Percentiles rank a stretch among this genome's conserved stretches.
Evolutionary conservation across 2,329 filamentous ascomycete species (phyloP).

Genomic region (Knoxdaviesia capensis): DNA sequence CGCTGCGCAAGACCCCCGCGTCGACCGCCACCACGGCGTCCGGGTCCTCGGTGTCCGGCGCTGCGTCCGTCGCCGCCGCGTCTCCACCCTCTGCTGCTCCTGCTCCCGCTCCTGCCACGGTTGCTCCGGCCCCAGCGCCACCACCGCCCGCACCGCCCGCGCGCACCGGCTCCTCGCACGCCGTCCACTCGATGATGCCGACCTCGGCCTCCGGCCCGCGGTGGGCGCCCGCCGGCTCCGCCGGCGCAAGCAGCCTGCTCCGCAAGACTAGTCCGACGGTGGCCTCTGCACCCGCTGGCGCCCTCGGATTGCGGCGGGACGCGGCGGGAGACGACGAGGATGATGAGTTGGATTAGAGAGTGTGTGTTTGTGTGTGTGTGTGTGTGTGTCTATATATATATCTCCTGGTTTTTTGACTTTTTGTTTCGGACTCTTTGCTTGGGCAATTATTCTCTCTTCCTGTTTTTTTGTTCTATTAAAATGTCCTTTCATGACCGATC

Average conservation of each 20-base stretch:
- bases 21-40: background rate
- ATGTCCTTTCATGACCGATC: background rate
- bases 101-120: background rate
- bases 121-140: background rate
- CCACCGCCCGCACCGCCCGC: background rate
- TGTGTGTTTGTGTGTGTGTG: background rate
- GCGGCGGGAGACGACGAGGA: conserved; percentile 2
- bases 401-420: background rate
- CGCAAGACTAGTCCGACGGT: conserved; percentile 13
- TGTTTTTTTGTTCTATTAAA: background rate
- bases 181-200: background rate
- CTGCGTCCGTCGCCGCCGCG: background rate
- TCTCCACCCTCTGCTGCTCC: background rate
- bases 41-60: background rate
- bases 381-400: background rate
- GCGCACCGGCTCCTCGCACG: background rate
- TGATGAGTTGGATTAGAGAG: conserved; percentile 5
- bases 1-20: background rate
- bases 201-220: conserved; percentile 14
- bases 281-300: conserved; percentile 6
- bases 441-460: background rate
- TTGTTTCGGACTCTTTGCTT: background rate
- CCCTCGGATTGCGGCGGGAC: conserved; percentile 5
- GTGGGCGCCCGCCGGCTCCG: conserved; percentile 10
- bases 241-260: conserved; percentile 22